A percentile compares a stretch with the other conserved stretches of the same genome.
Conservation (phyloP, 2,329 filamentous ascomycete genomes). For the Daldinia sp. region DNA sequence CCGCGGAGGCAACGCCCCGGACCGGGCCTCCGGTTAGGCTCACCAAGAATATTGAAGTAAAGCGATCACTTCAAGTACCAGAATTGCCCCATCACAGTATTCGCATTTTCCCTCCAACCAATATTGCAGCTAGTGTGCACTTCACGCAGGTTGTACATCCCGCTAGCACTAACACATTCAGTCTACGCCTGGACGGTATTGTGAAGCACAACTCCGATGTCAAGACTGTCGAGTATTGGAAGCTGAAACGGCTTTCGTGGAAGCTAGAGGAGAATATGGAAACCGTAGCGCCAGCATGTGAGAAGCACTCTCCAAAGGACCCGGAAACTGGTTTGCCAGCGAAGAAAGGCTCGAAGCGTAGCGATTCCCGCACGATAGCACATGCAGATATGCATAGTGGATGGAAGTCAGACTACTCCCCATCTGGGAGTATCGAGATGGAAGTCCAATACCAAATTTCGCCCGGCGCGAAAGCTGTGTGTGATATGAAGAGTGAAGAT, state of each 20-base stretch:
- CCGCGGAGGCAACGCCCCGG: slow-evolving; percentile 69
- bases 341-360: slow-evolving; percentile 75
- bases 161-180: slow-evolving; percentile 80
- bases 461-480: slow-evolving; percentile 69
- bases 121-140: slow-evolving; percentile 85
- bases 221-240: slow-evolving; percentile 82
- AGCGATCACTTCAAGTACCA: slow-evolving; percentile 77
- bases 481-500: slow-evolving; percentile 77
- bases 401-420: slow-evolving; percentile 80
- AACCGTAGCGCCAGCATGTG: slow-evolving; percentile 80
- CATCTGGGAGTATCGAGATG: slow-evolving; percentile 73
- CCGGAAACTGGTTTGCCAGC: slow-evolving; percentile 52
- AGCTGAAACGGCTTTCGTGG: slow-evolving; percentile 91
- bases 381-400: slow-evolving; percentile 83
- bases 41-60: slow-evolving; percentile 74
- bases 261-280: slow-evolving; percentile 88
- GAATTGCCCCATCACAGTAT: slow-evolving; percentile 87
- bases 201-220: slow-evolving; percentile 72
- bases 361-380: slow-evolving; percentile 79
- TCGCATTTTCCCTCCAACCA: slow-evolving; percentile 94
- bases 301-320: slow-evolving; percentile 70
- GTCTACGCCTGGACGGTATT: slow-evolving; percentile 86
- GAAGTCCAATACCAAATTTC: slow-evolving; percentile 79
- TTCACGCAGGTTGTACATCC: slow-evolving; percentile 87
- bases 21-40: slow-evolving; percentile 68